Conservation (phyloP, 345 rosid species). For the Dimocarpus longan region DNA sequence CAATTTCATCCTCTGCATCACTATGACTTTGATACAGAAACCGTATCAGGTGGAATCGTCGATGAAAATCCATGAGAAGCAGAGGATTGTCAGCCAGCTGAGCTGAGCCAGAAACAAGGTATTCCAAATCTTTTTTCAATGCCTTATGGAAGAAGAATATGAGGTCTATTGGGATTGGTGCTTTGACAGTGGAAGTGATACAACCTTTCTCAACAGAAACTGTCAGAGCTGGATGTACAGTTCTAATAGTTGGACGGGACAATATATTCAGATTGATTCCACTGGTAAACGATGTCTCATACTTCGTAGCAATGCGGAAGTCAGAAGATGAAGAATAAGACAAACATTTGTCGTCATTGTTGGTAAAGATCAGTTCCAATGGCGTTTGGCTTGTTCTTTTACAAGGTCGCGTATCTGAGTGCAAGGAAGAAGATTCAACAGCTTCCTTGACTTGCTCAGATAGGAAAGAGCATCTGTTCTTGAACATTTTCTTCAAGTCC, state of each 20-base stretch:
- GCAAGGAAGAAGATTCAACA: constrained; percentile 34
- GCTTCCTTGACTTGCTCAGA: constrained; percentile 39
- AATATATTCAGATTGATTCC: constrained; percentile 42
- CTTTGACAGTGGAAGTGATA: constrained; percentile 29
- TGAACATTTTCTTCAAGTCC: constrained; percentile 51
- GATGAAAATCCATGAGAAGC: constrained; percentile 57
- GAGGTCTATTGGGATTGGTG: constrained; percentile 63
- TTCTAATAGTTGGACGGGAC: constrained; percentile 37
- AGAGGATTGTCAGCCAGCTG: constrained; percentile 48
- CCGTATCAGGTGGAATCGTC: constrained; percentile 54
- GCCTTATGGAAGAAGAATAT: constrained; percentile 88
- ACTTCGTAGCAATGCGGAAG: constrained; percentile 26
- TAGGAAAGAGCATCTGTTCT: constrained; percentile 39
- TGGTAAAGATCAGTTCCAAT: constrained; percentile 25
- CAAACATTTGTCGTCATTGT: constrained; percentile 32
- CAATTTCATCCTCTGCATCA: constrained; percentile 78
- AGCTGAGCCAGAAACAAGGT: constrained; percentile 62
- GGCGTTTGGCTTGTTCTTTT: constrained; percentile 28
- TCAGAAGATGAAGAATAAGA: constrained; percentile 30
- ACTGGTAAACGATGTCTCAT: constrained; percentile 45
- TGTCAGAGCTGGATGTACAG: constrained; percentile 24
- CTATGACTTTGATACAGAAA: constrained; percentile 63
- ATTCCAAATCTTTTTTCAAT: constrained; percentile 66
- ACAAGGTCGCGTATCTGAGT: constrained; percentile 26
- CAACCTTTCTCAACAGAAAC: constrained; percentile 40